Percentiles rank a stretch among this genome's conserved stretches.
Conservation (phyloP, 805 yeast species). For the Yarrowia keelungensis region DNA sequence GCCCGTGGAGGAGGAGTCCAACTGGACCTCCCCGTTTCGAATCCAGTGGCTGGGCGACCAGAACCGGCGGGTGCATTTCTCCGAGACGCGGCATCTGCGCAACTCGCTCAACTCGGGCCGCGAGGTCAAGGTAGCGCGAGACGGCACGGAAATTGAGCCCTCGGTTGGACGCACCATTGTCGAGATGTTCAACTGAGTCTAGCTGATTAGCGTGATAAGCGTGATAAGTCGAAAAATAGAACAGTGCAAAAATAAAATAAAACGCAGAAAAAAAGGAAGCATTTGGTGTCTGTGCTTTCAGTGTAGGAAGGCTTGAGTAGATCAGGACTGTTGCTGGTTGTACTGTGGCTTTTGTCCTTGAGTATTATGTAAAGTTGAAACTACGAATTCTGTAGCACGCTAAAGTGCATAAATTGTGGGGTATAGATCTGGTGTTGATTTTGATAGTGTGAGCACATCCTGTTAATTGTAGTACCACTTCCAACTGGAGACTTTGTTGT, state of each 20-base stretch:
- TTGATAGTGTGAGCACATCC: too few species aligned
- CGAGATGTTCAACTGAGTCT: constrained; percentile 45
- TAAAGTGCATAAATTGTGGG: too few species aligned
- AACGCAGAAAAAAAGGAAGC: neutral
- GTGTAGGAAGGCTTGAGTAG: too few species aligned
- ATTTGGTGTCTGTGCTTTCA: too few species aligned
- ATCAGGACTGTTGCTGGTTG: too few species aligned
- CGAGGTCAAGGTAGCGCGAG: constrained; percentile 55
- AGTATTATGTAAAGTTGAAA: too few species aligned
- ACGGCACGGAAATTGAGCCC: constrained; percentile 55
- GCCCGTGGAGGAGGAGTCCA: constrained; percentile 22
- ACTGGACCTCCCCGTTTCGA: constrained; percentile 52
- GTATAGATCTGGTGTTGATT: too few species aligned
- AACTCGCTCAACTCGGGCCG: constrained; percentile 51
- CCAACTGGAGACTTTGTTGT: too few species aligned
- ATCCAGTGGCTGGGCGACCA: constrained; percentile 51
- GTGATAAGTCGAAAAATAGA: too few species aligned
- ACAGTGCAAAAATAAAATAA: neutral
- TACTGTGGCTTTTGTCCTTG: too few species aligned
- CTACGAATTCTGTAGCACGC: too few species aligned
- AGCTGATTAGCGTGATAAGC: neutral
- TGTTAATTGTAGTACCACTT: too few species aligned
- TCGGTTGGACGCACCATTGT: constrained; percentile 48
- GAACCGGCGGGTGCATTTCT: constrained; percentile 47
- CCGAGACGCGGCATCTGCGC: constrained; percentile 48